phyloP scores from a whole-genome alignment of 1,284 basidiomycete species.

The Flammula alnicola region DNA sequence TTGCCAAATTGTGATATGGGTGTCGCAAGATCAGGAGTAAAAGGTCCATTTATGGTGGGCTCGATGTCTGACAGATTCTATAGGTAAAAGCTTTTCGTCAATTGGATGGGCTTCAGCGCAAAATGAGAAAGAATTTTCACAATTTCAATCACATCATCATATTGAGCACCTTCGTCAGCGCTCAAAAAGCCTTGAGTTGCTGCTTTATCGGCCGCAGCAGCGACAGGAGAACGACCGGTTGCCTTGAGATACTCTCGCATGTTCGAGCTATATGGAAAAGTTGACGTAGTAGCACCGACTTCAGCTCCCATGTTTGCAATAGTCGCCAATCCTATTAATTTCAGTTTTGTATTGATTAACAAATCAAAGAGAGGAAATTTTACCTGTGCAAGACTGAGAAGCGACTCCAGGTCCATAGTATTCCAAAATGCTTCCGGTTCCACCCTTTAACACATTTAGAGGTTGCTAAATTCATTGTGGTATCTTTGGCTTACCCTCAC shows the following conservation, averaged over 20 bases:
- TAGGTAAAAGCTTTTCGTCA: slow-evolving; percentile 3
- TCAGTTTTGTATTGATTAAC: slow-evolving; percentile 1
- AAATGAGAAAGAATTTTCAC: slow-evolving; percentile 51
- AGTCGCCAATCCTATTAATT: slow-evolving; percentile 85
- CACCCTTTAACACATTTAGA: slow-evolving; percentile 55
- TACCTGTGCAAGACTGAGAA: slow-evolving; percentile 90
- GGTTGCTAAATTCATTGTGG: not conserved
- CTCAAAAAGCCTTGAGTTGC: slow-evolving; percentile 77
- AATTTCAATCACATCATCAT: slow-evolving; percentile 95
- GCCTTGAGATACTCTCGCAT: slow-evolving; percentile 93
- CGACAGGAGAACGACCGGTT: slow-evolving; percentile 89
- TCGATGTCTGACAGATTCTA: slow-evolving; percentile 92
- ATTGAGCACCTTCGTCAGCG: slow-evolving; percentile 91
- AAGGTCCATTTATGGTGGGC: slow-evolving; percentile 96
- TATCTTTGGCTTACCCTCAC: slow-evolving; percentile 71
- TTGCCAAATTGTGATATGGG: slow-evolving; percentile 90
- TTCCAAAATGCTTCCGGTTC: slow-evolving; percentile 95
- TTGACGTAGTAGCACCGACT: slow-evolving; percentile 97
- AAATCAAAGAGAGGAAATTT: not conserved
- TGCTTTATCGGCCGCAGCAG: slow-evolving; percentile 87
- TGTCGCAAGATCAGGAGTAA: slow-evolving; percentile 96
- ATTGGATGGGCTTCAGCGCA: not conserved
- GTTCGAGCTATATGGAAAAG: slow-evolving; percentile 92
- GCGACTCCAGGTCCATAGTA: slow-evolving; percentile 97
- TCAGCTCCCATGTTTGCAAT: slow-evolving; percentile 99